Base-by-base conservation (phyloP, 1,284 basidiomycete genomes). In the Omphalotus olearius region DNA sequence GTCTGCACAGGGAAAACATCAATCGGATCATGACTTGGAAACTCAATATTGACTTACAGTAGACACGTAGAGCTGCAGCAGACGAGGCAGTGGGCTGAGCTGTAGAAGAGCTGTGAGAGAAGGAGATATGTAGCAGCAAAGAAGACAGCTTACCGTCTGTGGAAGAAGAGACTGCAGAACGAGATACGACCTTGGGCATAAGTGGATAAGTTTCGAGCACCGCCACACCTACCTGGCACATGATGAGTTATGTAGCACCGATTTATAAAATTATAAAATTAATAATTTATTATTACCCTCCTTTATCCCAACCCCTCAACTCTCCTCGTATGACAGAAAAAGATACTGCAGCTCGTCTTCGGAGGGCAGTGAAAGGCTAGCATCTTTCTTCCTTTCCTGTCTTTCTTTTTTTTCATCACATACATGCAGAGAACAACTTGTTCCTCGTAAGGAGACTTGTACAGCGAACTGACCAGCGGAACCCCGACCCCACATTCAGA, bases 391-490 rank as follows among this genome's bases (percentile, higher is more conserved):
- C 47, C 36, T 40, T 50, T 9, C 44, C 47, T 37, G 51, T 50
- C 53, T 45, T 25, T 48, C 23, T 28, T 49, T 38, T 28, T 49
- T 35, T 55, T 61, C 54, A 57, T 58, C 61, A 60, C 53, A 59
- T 49, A 47, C 43, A 53, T 53, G 37, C 64, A 95, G 93, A 94
- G 72, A 93, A 95, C 72, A 94, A 94, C 69, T 81, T 95, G 56
- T 86, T 93, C 59, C 82, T 94, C 56, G 89, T 95, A 62, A 86
- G 84, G 69, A 79, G 92, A 42, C 82, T 92, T 60, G 75, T 88
- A 59, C 83, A 84, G 65, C 73, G 83, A 62, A 90, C 87, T 25
- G 91, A 95, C 64, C 82, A 95, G 74, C 81, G 93, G 25, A 96
- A 96, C 70, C 82, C 90, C 6, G 93, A 97, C 69, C 77, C 85